Conservation (phyloP, 2,329 filamentous ascomycete species). For the Rhinocladiella mackenziei region DNA sequence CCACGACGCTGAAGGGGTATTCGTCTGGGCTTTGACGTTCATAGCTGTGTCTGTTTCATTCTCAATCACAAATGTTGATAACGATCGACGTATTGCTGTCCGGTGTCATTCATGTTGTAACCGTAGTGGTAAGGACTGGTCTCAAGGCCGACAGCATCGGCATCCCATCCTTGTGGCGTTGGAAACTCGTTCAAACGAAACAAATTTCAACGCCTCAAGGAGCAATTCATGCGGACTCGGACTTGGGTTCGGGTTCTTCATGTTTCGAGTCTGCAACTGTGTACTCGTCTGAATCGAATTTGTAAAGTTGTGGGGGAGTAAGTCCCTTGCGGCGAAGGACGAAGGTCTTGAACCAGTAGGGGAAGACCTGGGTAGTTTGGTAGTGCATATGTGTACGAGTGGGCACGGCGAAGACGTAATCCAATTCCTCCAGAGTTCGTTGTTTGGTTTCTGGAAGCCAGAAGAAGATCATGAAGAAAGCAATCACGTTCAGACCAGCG, state of each 20-base stretch:
- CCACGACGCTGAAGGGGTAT: too few relatives aligned
- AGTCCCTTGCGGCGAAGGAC: slow-evolving; percentile 50
- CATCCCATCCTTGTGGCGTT: too few relatives aligned
- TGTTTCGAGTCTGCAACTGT: background rate
- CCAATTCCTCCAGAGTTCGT: slow-evolving; percentile 52
- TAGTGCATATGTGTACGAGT: slow-evolving; percentile 56
- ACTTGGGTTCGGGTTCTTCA: too few relatives aligned
- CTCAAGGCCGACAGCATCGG: too few relatives aligned
- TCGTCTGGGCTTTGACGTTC: too few relatives aligned
- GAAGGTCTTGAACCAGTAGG: slow-evolving; percentile 59
- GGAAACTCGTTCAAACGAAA: too few relatives aligned
- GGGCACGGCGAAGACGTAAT: slow-evolving; percentile 57
- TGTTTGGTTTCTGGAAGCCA: slow-evolving; percentile 57
- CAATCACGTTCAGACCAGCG: slow-evolving; percentile 55
- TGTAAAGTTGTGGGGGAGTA: slow-evolving; percentile 50
- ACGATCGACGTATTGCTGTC: too few relatives aligned
- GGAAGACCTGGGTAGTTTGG: slow-evolving; percentile 54
- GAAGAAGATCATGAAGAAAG: slow-evolving; percentile 61
- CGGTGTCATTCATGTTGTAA: too few relatives aligned
- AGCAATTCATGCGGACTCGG: background rate
- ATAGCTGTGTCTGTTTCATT: too few relatives aligned
- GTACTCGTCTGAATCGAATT: slow-evolving; percentile 39
- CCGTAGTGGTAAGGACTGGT: too few relatives aligned
- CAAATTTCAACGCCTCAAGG: too few relatives aligned
- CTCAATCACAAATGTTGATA: too few relatives aligned